These are phyloP conservation scores for Myxozyma neglecta DNA, from an alignment of 805 yeast species.

Conservation along the genomic window DNA sequence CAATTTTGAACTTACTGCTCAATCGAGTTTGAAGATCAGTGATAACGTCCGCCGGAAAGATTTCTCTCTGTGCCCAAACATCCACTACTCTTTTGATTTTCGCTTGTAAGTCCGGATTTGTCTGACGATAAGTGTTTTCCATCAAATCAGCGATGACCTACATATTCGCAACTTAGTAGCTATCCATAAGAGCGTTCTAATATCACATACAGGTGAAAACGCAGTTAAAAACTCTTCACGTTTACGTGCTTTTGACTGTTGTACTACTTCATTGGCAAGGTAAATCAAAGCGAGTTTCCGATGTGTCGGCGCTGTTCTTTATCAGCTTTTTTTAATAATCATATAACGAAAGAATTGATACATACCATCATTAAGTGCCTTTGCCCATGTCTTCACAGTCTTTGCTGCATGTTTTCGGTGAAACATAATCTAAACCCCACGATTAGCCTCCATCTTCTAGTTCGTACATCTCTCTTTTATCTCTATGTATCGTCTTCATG, in stretches of 20 bases:
- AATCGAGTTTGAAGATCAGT: slow-evolving; percentile 37
- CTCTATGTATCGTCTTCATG: background rate
- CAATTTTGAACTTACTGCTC: slow-evolving; percentile 10
- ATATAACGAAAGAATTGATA: background rate
- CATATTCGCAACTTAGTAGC: background rate
- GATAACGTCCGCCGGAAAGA: slow-evolving; percentile 46
- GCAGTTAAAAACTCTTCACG: slow-evolving; percentile 58
- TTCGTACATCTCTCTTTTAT: no score
- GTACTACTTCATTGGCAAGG: slow-evolving; percentile 78
- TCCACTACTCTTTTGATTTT: slow-evolving; percentile 58
- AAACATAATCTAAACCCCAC: slow-evolving; percentile 45
- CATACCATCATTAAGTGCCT: slow-evolving; percentile 38
- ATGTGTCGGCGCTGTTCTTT: slow-evolving; percentile 38
- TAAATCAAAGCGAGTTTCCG: slow-evolving; percentile 62
- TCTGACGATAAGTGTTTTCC: slow-evolving; percentile 41
- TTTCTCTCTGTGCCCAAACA: slow-evolving; percentile 66
- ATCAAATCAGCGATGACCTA: slow-evolving; percentile 43
- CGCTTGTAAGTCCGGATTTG: slow-evolving; percentile 48
- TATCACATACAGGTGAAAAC: slow-evolving; percentile 48
- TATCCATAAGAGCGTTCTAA: background rate
- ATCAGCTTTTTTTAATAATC: background rate
- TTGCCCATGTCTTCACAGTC: slow-evolving; percentile 56
- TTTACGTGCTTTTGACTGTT: slow-evolving; percentile 66
- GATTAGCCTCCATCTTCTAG: background rate
- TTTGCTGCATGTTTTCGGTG: slow-evolving; percentile 59